These are phyloP conservation scores for Trichosanthes cucumerina DNA, from an alignment of 306 rosid genomes.

Conservation along the genomic window DNA sequence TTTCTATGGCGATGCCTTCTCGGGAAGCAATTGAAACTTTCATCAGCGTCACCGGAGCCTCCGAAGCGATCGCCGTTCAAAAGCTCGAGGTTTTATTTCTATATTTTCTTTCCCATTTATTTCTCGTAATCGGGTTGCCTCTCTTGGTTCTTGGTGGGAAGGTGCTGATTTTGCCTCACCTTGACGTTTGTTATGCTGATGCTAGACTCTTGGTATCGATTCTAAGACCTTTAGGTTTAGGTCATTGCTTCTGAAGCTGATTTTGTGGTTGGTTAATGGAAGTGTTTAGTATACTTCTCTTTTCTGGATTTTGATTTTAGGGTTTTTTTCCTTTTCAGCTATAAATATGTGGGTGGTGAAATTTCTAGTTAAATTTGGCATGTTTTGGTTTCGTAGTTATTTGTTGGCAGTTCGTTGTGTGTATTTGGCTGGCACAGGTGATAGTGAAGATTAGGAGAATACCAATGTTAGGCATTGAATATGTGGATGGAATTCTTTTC, in stretches of 20 bases:
- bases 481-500: background rate
- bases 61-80: constrained; percentile 53
- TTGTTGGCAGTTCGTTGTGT: background rate
- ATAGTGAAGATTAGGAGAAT: background rate
- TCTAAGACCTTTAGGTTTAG: constrained; percentile 4
- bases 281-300: background rate
- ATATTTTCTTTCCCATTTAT: background rate
- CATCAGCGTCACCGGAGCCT: constrained; percentile 59
- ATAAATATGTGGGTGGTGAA: background rate
- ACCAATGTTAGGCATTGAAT: background rate
- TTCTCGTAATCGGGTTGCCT: background rate
- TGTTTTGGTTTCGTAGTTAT: background rate
- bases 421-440: background rate
- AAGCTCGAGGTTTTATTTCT: constrained; percentile 42
- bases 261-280: background rate
- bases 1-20: constrained; percentile 73
- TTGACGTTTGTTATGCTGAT: background rate
- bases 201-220: background rate
- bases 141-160: background rate
- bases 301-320: background rate
- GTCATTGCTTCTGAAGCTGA: background rate
- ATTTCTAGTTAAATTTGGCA: constrained; percentile 1
- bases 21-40: constrained; percentile 74
- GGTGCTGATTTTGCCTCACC: background rate
- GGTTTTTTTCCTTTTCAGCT: background rate